phyloP scores from a whole-genome alignment of 2,329 filamentous ascomycete species.

The Ceratocystis colombiana region DNA sequence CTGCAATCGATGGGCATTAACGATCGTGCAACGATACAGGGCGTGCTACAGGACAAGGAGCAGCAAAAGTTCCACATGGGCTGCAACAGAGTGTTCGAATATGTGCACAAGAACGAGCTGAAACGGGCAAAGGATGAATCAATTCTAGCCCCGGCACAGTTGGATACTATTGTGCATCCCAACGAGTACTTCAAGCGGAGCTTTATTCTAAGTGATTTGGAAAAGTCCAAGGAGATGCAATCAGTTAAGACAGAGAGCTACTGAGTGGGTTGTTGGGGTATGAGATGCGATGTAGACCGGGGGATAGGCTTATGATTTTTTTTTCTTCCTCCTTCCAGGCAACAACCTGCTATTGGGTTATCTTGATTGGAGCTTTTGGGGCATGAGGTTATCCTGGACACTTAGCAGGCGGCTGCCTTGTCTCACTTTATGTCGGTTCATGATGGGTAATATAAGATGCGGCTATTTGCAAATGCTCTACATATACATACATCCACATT shows the following conservation, averaged over 20 bases:
- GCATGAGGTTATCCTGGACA: too few species aligned
- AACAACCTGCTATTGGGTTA: too few species aligned
- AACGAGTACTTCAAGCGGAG: conserved; percentile 98
- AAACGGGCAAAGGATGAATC: conserved; percentile 66
- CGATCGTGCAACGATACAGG: conserved; percentile 66
- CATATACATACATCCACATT: not conserved
- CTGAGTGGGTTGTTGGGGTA: not conserved
- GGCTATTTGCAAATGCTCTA: not conserved
- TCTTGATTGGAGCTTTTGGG: too few species aligned
- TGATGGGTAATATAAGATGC: too few species aligned
- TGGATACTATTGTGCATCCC: conserved; percentile 93
- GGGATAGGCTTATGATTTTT: not conserved
- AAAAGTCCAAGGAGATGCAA: conserved; percentile 30
- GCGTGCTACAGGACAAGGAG: conserved; percentile 79
- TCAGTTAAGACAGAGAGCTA: conserved; percentile 17
- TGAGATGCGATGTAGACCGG: not conserved
- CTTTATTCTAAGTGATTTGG: conserved; percentile 75
- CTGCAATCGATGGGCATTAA: conserved; percentile 69
- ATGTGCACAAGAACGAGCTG: conserved; percentile 68
- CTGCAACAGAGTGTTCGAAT: conserved; percentile 93
- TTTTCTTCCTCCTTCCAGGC: too few species aligned
- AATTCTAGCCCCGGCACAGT: conserved; percentile 59
- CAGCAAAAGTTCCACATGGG: conserved; percentile 87
- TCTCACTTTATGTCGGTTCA: too few species aligned
- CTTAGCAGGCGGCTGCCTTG: too few species aligned